phyloP scores from a whole-genome alignment of 163 green algal species.

The Chloromonas sp. region DNA sequence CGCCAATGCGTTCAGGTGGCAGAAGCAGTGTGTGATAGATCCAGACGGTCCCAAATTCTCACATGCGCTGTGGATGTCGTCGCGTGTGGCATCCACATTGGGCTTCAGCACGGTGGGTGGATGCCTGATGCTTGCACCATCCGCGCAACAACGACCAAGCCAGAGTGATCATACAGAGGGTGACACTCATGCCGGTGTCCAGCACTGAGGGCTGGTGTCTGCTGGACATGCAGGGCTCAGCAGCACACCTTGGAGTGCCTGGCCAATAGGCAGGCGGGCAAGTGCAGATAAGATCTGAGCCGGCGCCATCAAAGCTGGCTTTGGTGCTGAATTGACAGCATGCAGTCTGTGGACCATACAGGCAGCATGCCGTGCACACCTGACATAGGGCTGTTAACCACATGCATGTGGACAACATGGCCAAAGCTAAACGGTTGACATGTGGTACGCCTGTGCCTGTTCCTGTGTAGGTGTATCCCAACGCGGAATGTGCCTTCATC shows the following conservation, averaged over 20 bases:
- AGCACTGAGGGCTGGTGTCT: neutral
- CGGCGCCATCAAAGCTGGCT: too few relatives aligned
- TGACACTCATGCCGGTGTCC: neutral
- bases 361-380: too few relatives aligned
- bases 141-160: neutral
- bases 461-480: conserved; percentile 34
- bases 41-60: conserved; percentile 33
- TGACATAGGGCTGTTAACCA: too few relatives aligned
- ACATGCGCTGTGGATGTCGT: conserved; percentile 69
- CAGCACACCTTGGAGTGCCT: neutral
- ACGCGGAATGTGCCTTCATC: conserved; percentile 51
- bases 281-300: neutral
- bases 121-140: too few relatives aligned
- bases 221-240: neutral
- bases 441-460: neutral
- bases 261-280: neutral
- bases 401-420: too few relatives aligned
- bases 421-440: too few relatives aligned
- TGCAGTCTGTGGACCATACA: too few relatives aligned
- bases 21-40: conserved; percentile 10
- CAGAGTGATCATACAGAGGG: neutral
- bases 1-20: neutral
- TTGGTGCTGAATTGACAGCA: too few relatives aligned
- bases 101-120: conserved; percentile 35
- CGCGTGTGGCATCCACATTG: conserved; percentile 62